Conservation (phyloP, 257 asterid genomes). For the Coffea eugenioides region DNA sequence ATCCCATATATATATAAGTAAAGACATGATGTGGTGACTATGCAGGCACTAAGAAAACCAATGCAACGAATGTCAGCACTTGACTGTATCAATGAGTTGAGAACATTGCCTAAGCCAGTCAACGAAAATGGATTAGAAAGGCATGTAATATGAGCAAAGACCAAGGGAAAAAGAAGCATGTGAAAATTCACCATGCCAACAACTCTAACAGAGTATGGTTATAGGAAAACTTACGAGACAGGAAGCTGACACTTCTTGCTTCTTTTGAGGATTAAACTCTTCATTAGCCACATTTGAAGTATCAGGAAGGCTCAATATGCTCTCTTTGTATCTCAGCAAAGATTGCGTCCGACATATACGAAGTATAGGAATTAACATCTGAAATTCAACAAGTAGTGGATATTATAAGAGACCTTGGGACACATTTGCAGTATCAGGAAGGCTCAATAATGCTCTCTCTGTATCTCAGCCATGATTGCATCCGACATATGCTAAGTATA, state of each 20-base stretch:
- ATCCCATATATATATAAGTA: neutral
- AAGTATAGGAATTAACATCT: constrained; percentile 59
- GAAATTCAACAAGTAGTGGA: constrained; percentile 13
- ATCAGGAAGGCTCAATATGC: constrained; percentile 30
- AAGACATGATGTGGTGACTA: neutral
- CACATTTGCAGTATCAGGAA: too few relatives aligned
- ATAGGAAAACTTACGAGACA: constrained; percentile 40
- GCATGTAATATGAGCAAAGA: neutral
- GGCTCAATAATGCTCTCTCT: too few relatives aligned
- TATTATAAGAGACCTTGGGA: too few relatives aligned
- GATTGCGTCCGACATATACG: constrained; percentile 51
- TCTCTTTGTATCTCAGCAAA: constrained; percentile 47
- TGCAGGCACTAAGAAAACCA: neutral
- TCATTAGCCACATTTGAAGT: constrained; percentile 23
- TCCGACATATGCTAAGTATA: too few relatives aligned
- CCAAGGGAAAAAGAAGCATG: neutral
- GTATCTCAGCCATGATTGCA: too few relatives aligned
- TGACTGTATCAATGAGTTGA: neutral
- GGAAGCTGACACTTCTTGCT: constrained; percentile 35
- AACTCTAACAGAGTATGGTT: neutral
- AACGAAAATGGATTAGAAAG: neutral
- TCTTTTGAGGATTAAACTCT: constrained; percentile 43
- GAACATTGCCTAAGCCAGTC: neutral
- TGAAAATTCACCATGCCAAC: neutral
- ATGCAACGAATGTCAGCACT: too few relatives aligned